A percentile compares a stretch with the other conserved stretches of the same genome.
phyloP scores from a whole-genome alignment of 2,329 filamentous ascomycete genomes.

The Arthrobotrys sphaeroides region DNA sequence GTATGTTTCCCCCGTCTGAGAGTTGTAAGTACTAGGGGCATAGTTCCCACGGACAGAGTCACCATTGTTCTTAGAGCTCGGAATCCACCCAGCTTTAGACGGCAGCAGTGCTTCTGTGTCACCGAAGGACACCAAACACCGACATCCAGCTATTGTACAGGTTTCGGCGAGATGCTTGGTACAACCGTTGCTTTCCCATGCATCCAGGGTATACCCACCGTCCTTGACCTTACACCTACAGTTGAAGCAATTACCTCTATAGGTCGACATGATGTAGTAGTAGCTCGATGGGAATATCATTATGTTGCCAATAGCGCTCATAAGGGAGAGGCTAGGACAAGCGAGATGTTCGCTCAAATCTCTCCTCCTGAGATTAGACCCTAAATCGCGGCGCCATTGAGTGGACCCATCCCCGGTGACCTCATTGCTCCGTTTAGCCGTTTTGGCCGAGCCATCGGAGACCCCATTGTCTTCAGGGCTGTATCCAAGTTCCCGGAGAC shows the following conservation, averaged over 20 bases:
- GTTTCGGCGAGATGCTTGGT: conserved; percentile 2
- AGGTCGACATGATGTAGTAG: background rate
- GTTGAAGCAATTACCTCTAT: conserved; percentile 26
- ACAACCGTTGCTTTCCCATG: background rate
- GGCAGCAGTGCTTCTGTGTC: background rate
- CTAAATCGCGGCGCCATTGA: background rate
- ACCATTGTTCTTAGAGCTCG: background rate
- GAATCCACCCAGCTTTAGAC: conserved; percentile 9
- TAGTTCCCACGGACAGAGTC: background rate
- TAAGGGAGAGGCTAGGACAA: conserved; percentile 29
- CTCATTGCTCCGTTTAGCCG: background rate
- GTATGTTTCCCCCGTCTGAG: conserved; percentile 11
- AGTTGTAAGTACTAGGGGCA: conserved; percentile 9
- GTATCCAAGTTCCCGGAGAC: conserved; percentile 37
- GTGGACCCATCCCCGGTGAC: background rate
- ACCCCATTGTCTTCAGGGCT: background rate
- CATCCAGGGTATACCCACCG: conserved; percentile 17
- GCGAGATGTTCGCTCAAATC: conserved; percentile 23
- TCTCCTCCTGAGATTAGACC: conserved; percentile 7
- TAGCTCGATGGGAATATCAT: conserved; percentile 24
- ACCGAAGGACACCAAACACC: conserved; percentile 4
- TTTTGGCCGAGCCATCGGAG: background rate
- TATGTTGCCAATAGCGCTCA: conserved; percentile 13
- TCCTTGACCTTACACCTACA: conserved; percentile 10
- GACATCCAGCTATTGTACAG: conserved; percentile 26